Evolutionary conservation across 257 asterid species (phyloP).

Genomic region (Cinchona pubescens): DNA sequence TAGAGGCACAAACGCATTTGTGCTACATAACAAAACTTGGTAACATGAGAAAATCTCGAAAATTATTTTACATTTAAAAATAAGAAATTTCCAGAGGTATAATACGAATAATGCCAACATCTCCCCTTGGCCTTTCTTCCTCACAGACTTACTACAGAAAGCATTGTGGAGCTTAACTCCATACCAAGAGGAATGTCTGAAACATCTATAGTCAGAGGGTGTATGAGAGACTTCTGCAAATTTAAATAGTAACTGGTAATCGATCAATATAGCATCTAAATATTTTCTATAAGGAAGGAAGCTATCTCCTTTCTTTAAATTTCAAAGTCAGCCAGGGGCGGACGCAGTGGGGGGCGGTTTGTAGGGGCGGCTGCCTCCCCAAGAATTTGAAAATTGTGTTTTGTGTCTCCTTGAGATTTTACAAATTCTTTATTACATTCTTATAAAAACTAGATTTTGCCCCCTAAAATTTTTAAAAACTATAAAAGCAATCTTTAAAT

Average conservation of each 20-base stretch:
- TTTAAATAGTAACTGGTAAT: no score
- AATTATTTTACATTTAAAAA: background rate
- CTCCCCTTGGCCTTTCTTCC: background rate
- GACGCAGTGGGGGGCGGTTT: no score
- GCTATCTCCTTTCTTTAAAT: background rate
- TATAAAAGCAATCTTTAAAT: no score
- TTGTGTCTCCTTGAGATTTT: no score
- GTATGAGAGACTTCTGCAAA: conserved; percentile 2
- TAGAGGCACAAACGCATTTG: background rate
- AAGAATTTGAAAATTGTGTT: no score
- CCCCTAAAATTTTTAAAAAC: no score
- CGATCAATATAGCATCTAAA: background rate
- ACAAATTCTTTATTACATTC: no score
- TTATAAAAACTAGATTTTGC: no score
- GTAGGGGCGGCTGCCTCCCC: no score
- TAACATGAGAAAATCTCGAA: background rate
- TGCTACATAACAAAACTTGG: background rate
- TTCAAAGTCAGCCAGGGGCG: no score
- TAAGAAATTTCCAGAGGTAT: background rate
- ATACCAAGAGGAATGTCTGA: background rate
- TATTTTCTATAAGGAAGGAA: background rate
- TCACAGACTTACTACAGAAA: background rate
- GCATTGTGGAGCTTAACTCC: background rate
- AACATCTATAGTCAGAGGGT: conserved; percentile 2
- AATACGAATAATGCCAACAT: background rate